phyloP scores from a whole-genome alignment of 257 asterid species.

The Leonotis leonurus region DNA sequence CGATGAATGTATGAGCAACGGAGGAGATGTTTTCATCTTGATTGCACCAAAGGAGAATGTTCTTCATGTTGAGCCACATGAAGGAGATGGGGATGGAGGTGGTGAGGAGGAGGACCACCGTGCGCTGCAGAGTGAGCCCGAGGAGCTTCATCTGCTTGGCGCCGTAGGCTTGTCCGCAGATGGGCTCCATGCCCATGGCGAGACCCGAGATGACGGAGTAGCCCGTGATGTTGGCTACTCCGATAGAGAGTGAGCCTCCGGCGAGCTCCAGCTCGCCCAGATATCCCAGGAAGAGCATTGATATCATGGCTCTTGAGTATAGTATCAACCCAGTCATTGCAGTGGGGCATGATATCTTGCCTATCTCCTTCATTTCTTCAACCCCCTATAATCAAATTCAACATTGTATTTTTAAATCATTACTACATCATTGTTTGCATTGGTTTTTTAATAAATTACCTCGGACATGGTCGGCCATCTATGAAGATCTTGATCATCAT shows the following conservation, averaged over 20 bases:
- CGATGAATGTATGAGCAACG: conserved; percentile 65
- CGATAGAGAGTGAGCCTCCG: conserved; percentile 87
- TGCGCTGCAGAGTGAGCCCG: conserved; percentile 82
- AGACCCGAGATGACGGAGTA: conserved; percentile 94
- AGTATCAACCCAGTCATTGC: conserved; percentile 68
- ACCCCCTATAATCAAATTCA: conserved; percentile 34
- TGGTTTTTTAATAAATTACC: conserved; percentile 29
- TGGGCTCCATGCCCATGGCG: conserved; percentile 99
- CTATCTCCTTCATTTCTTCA: conserved; percentile 75
- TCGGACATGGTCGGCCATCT: conserved; percentile 71
- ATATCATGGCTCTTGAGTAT: conserved; percentile 85
- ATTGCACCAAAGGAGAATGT: conserved; percentile 62
- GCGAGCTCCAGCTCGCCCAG: conserved; percentile 92
- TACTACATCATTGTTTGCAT: too few relatives aligned
- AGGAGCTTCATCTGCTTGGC: conserved; percentile 84
- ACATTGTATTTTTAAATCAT: background rate
- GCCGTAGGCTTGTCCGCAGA: conserved; percentile 93
- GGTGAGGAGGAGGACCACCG: conserved; percentile 68
- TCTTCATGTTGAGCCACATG: conserved; percentile 80
- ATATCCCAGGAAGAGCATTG: conserved; percentile 87
- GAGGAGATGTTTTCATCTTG: conserved; percentile 73
- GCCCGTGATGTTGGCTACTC: conserved; percentile 90
- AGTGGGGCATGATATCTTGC: conserved; percentile 78
- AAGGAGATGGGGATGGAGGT: conserved; percentile 68
- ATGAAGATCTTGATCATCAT: conserved; percentile 40